phyloP scores from a whole-genome alignment of 2,329 filamentous ascomycete species.

The Westerdykella aurantiaca region DNA sequence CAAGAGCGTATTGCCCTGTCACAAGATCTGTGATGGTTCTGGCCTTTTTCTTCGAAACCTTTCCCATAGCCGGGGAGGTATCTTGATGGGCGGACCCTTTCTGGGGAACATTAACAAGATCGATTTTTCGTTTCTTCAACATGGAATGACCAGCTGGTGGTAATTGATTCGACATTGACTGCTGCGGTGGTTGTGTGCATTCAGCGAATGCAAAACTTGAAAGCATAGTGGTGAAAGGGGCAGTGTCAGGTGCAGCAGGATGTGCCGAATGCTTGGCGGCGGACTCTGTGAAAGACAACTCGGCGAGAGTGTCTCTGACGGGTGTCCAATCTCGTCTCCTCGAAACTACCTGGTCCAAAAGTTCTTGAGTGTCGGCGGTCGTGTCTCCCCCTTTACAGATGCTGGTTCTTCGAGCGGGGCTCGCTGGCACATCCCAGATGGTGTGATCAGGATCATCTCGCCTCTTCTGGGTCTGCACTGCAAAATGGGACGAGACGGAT shows the following conservation, averaged over 20 bases:
- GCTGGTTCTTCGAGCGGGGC: slow-evolving; percentile 12
- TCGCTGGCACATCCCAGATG: slow-evolving; percentile 24
- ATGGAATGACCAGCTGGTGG: background rate
- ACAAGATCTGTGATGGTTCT: slow-evolving; percentile 38
- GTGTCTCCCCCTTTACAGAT: no score
- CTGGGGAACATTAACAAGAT: slow-evolving; percentile 26
- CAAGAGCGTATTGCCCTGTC: slow-evolving; percentile 28
- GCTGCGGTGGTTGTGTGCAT: background rate
- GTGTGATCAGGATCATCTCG: slow-evolving; percentile 7
- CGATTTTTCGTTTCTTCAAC: slow-evolving; percentile 25
- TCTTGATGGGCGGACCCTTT: slow-evolving; percentile 18
- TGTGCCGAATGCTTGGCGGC: slow-evolving; percentile 20
- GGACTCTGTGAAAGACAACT: slow-evolving; percentile 13
- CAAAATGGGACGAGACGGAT: slow-evolving; percentile 16
- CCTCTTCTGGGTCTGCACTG: no score
- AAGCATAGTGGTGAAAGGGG: slow-evolving; percentile 21
- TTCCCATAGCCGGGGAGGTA: slow-evolving; percentile 27
- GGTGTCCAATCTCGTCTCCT: slow-evolving; percentile 37
- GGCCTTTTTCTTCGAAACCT: slow-evolving; percentile 35
- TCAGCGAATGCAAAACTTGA: slow-evolving; percentile 26
- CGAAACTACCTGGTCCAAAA: slow-evolving; percentile 26
- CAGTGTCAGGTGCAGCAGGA: slow-evolving; percentile 1
- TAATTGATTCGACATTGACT: background rate
- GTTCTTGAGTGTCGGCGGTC: slow-evolving; percentile 3
- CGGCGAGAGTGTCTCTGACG: slow-evolving; percentile 19